phyloP scores from a whole-genome alignment of 768 basidiomycete species.

The Lepiota venenata region DNA sequence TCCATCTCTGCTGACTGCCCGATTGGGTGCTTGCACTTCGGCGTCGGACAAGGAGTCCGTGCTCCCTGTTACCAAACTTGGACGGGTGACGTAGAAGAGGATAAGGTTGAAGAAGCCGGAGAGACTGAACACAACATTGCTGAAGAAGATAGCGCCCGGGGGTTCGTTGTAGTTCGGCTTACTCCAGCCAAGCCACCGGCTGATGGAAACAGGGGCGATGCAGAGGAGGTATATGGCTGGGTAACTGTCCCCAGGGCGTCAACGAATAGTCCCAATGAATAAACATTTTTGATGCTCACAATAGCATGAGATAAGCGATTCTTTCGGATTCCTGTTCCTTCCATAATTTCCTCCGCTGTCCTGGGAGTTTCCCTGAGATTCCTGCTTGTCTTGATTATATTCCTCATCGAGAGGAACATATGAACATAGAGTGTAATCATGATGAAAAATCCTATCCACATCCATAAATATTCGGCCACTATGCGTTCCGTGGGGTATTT shows the following conservation, averaged over 20 bases:
- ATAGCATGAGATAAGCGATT: constrained; percentile 44
- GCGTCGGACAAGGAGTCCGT: neutral
- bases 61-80: constrained; percentile 16
- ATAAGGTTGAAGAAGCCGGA: constrained; percentile 45
- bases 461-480: constrained; percentile 49
- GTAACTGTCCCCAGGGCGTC: constrained; percentile 28
- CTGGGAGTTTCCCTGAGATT: constrained; percentile 12
- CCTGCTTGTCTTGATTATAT: constrained; percentile 32
- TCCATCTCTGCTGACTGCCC: no score
- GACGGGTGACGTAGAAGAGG: constrained; percentile 30
- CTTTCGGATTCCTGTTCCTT: constrained; percentile 21
- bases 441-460: constrained; percentile 42
- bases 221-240: constrained; percentile 41
- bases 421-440: constrained; percentile 42
- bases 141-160: constrained; percentile 33
- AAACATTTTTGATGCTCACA: constrained; percentile 28
- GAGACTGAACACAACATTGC: constrained; percentile 36
- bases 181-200: constrained; percentile 36
- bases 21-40: neutral
- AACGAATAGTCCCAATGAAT: neutral
- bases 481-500: constrained; percentile 34
- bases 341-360: constrained; percentile 19
- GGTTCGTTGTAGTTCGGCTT: constrained; percentile 20
- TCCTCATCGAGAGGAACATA: constrained; percentile 39
- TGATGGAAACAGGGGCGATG: constrained; percentile 37